Percentiles rank a stretch among this genome's conserved stretches.
These are phyloP conservation scores for Diutina siamensis DNA, from an alignment of 1,139 yeast genomes.

Conservation along the genomic window DNA sequence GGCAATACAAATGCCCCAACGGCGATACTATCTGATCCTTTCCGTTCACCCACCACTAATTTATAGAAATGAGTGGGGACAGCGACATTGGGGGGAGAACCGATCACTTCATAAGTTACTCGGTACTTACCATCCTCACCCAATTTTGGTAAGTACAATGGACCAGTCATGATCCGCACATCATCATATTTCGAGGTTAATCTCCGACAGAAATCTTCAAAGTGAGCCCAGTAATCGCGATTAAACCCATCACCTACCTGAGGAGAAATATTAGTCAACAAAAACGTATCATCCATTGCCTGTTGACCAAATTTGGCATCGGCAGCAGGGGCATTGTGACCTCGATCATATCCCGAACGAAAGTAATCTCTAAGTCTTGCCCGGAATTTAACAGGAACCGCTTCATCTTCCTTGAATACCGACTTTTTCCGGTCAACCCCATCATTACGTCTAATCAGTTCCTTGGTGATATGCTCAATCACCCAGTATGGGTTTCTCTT, in stretches of 20 bases:
- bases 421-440: slow-evolving; percentile 72
- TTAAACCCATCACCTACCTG: slow-evolving; percentile 98
- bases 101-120: slow-evolving; percentile 85
- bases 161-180: slow-evolving; percentile 88
- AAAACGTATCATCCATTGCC: slow-evolving; percentile 94
- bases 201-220: slow-evolving; percentile 79
- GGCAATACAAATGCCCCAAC: slow-evolving; percentile 94
- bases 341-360: slow-evolving; percentile 93
- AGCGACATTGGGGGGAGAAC: slow-evolving; percentile 92
- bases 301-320: slow-evolving; percentile 80
- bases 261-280: slow-evolving; percentile 83
- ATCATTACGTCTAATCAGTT: slow-evolving; percentile 38
- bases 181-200: slow-evolving; percentile 56
- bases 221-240: slow-evolving; percentile 94
- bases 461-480: slow-evolving; percentile 78
- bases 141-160: slow-evolving; percentile 73
- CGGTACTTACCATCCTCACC: slow-evolving; percentile 62
- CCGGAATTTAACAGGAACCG: slow-evolving; percentile 68
- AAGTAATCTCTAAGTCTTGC: slow-evolving; percentile 74
- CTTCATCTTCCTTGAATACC: slow-evolving; percentile 76
- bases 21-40: slow-evolving; percentile 41
- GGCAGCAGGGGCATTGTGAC: slow-evolving; percentile 98
- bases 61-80: slow-evolving; percentile 97
- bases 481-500: slow-evolving; percentile 85
- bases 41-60: slow-evolving; percentile 69